These are phyloP conservation scores for Tylopilus rubrobrunneus DNA, from an alignment of 768 basidiomycete species.

Conservation along the genomic window DNA sequence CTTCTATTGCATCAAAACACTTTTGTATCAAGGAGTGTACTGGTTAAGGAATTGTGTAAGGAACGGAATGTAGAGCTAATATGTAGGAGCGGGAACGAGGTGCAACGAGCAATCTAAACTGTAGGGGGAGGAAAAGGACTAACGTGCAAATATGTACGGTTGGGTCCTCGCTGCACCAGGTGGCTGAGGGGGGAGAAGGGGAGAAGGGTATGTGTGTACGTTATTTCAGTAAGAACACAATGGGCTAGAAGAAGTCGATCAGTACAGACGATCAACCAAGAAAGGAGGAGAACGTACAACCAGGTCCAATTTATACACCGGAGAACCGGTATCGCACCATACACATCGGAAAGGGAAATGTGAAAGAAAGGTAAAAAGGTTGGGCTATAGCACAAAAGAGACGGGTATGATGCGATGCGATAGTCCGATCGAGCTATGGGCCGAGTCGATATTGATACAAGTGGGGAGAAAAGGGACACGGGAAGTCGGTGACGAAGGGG, in stretches of 20 bases:
- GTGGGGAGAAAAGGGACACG: not conserved
- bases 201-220: slow-evolving; percentile 28
- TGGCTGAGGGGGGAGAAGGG: not conserved
- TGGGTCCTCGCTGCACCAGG: slow-evolving; percentile 19
- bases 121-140: slow-evolving; percentile 8
- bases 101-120: slow-evolving; percentile 24
- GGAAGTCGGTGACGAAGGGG: slow-evolving; percentile 7
- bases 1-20: slow-evolving; percentile 5
- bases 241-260: slow-evolving; percentile 12
- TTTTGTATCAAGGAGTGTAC: slow-evolving; percentile 25
- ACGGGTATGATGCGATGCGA: slow-evolving; percentile 32
- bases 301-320: slow-evolving; percentile 26
- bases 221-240: slow-evolving; percentile 26
- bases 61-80: slow-evolving; percentile 22
- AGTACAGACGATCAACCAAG: not conserved
- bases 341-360: slow-evolving; percentile 18
- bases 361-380: not conserved
- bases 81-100: slow-evolving; percentile 6
- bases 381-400: slow-evolving; percentile 25
- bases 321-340: slow-evolving; percentile 34
- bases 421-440: slow-evolving; percentile 27
- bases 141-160: slow-evolving; percentile 18
- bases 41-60: slow-evolving; percentile 21
- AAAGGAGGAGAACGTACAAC: slow-evolving; percentile 14
- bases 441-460: slow-evolving; percentile 34